phyloP scores from a whole-genome alignment of 2,329 filamentous ascomycete species.

The Colletotrichum spaethianum region DNA sequence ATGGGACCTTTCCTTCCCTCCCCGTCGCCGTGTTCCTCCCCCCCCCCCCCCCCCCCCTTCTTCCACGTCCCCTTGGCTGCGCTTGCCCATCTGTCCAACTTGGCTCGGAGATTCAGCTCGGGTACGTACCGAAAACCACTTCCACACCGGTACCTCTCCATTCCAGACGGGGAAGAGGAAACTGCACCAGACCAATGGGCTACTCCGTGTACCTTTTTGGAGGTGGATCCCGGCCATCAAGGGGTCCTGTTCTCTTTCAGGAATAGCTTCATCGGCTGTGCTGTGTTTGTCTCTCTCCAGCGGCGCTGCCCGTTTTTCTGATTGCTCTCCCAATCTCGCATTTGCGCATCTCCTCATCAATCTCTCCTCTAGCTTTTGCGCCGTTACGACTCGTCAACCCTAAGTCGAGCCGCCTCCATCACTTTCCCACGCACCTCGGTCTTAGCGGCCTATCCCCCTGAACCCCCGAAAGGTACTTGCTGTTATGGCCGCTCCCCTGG shows the following conservation, averaged over 20 bases:
- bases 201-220: conserved; percentile 25
- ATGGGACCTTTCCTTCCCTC: not conserved
- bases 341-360: not conserved
- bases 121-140: conserved; percentile 12
- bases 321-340: not conserved
- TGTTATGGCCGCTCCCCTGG: not conserved
- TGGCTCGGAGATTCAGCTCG: conserved; percentile 4
- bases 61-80: not conserved
- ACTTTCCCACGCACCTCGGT: not conserved
- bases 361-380: not conserved
- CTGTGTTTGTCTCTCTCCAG: not conserved
- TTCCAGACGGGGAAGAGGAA: conserved; percentile 3
- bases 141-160: conserved; percentile 6
- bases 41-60: not conserved
- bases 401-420: not conserved
- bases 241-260: conserved; percentile 3
- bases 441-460: not conserved
- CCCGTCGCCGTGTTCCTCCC: not conserved
- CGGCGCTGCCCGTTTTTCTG: not conserved
- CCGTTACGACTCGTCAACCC: not conserved
- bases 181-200: conserved; percentile 25
- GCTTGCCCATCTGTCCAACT: not conserved
- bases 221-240: conserved; percentile 12
- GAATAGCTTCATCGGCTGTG: not conserved
- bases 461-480: not conserved